Conservation (phyloP, 768 basidiomycete genomes). For the Phylloporus arenicola region DNA sequence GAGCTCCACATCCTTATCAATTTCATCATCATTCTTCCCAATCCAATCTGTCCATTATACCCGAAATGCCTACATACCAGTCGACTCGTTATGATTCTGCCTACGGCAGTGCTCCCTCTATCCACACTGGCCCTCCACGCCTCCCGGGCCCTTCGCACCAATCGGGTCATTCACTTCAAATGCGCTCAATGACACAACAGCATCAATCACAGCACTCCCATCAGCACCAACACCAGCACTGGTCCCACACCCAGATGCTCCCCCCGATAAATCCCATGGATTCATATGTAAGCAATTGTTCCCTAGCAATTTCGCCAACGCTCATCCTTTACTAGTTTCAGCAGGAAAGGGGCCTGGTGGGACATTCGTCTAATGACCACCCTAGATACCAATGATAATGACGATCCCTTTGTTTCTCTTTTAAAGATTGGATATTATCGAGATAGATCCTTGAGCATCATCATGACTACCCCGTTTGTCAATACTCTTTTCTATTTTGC, state of each 20-base stretch:
- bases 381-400: slow-evolving; percentile 47
- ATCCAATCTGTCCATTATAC: slow-evolving; percentile 51
- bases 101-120: slow-evolving; percentile 35
- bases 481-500: slow-evolving; percentile 39
- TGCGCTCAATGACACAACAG: slow-evolving; percentile 47
- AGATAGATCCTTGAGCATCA: slow-evolving; percentile 41
- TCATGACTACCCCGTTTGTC: slow-evolving; percentile 42
- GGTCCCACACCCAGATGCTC: slow-evolving; percentile 45
- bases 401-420: slow-evolving; percentile 26
- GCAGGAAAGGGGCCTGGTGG: slow-evolving; percentile 48
- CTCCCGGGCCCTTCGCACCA: slow-evolving; percentile 31
- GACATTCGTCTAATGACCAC: slow-evolving; percentile 43
- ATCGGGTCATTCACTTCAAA: slow-evolving; percentile 34
- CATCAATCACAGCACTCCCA: slow-evolving; percentile 27
- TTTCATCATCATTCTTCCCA: slow-evolving; percentile 38
- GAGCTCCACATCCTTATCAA: slow-evolving; percentile 42
- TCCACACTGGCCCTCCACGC: slow-evolving; percentile 35
- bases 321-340: slow-evolving; percentile 20
- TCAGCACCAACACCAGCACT: slow-evolving; percentile 40
- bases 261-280: slow-evolving; percentile 52
- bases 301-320: slow-evolving; percentile 1
- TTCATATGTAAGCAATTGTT: slow-evolving; percentile 50
- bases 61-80: slow-evolving; percentile 52
- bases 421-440: slow-evolving; percentile 39
- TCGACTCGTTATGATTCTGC: slow-evolving; percentile 47